phyloP scores from a whole-genome alignment of 2,329 filamentous ascomycete genomes.

The Scedosporium minutisporum region DNA sequence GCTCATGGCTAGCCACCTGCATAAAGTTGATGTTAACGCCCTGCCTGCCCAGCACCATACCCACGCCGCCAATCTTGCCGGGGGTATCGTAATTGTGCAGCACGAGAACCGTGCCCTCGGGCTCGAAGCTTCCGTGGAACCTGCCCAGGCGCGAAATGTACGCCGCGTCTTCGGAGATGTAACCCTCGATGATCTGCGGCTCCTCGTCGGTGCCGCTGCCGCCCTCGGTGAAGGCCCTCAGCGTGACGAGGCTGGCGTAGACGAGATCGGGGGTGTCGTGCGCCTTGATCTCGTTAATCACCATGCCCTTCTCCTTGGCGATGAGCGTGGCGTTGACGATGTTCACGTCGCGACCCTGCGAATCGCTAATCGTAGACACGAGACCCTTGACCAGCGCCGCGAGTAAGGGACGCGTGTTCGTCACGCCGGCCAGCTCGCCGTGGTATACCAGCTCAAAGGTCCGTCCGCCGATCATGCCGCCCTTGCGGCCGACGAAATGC shows the following conservation, averaged over 20 bases:
- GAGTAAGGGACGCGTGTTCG: conserved; percentile 69
- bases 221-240: conserved; percentile 41
- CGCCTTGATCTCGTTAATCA: conserved; percentile 63
- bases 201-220: conserved; percentile 14
- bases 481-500: conserved; percentile 45
- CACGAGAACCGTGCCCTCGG: conserved; percentile 65
- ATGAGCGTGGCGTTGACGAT: conserved; percentile 73
- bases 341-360: conserved; percentile 49
- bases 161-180: conserved; percentile 51
- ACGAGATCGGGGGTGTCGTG: conserved; percentile 51
- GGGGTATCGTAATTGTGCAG: conserved; percentile 73
- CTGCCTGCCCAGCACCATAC: conserved; percentile 56
- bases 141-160: conserved; percentile 66
- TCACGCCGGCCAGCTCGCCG: conserved; percentile 60
- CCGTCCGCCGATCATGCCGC: conserved; percentile 45
- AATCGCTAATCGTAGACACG: conserved; percentile 56
- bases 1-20: conserved; percentile 54
- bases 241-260: conserved; percentile 62
- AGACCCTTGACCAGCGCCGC: conserved; percentile 72
- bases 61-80: conserved; percentile 75
- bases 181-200: conserved; percentile 51
- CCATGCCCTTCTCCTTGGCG: conserved; percentile 66
- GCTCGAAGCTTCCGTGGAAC: conserved; percentile 65
- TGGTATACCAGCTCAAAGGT: conserved; percentile 71
- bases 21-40: conserved; percentile 74